phyloP scores from a whole-genome alignment of 202 grass and related monocot genomes.

The Panicum hallii region DNA sequence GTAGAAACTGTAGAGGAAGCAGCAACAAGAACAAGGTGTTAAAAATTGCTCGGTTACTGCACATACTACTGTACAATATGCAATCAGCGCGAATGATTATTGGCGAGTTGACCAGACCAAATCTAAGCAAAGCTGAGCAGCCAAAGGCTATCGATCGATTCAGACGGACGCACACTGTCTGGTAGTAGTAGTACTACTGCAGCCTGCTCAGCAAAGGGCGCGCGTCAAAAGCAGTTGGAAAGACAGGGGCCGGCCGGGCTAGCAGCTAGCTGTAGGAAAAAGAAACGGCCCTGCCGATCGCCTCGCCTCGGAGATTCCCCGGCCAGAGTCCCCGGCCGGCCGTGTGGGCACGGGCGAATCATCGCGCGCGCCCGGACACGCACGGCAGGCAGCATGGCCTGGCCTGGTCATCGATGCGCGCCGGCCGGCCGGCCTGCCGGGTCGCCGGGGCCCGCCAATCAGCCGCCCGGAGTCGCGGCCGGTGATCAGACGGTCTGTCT shows the following conservation, averaged over 20 bases:
- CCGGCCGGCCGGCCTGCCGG: neutral
- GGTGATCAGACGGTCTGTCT: neutral
- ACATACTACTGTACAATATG: no score
- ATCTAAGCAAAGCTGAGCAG: neutral
- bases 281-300: neutral
- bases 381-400: neutral
- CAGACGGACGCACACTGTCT: neutral
- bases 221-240: neutral
- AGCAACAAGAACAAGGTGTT: neutral
- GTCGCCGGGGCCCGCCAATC: neutral
- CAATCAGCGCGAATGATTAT: constrained; percentile 11
- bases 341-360: constrained; percentile 11
- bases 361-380: neutral
- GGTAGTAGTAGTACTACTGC: neutral
- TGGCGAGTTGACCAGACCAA: constrained; percentile 6
- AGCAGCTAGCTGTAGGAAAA: neutral
- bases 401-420: neutral
- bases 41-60: neutral
- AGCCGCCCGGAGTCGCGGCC: neutral
- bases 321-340: neutral
- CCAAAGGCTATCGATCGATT: neutral
- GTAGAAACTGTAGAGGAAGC: neutral
- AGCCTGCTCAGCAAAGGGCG: neutral
- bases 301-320: neutral
- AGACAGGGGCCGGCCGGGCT: neutral